Conservation (phyloP, 805 yeast genomes). For the Wickerhamomyces tratensis region DNA sequence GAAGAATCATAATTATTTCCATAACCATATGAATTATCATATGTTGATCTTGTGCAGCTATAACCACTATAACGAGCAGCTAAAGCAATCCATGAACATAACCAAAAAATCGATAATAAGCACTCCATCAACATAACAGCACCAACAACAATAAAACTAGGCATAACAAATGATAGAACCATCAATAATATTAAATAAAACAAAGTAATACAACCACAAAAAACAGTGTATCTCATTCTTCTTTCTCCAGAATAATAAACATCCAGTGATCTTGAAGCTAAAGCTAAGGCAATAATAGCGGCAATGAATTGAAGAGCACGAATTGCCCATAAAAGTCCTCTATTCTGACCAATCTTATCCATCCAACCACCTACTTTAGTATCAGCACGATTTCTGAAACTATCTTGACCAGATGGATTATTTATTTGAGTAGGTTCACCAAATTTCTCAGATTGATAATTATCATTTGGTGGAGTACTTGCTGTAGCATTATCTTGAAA, state of each 20-base stretch:
- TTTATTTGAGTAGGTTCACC: background rate
- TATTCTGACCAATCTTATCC: conserved; percentile 2
- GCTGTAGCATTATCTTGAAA: background rate
- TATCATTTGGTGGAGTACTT: background rate
- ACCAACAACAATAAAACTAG: conserved; percentile 17
- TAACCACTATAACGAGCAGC: conserved; percentile 21
- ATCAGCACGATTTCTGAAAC: background rate
- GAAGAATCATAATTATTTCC: conserved; percentile 6
- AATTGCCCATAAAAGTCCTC: conserved; percentile 6
- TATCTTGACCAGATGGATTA: too few species aligned
- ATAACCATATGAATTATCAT: conserved; percentile 2
- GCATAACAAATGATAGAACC: conserved; percentile 10
- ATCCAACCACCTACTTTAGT: background rate
- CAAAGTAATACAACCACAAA: conserved; percentile 21
- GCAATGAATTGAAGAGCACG: conserved; percentile 18
- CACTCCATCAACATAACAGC: conserved; percentile 18
- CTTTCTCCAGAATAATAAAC: conserved; percentile 16
- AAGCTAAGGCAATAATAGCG: conserved; percentile 20
- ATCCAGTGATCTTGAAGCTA: conserved; percentile 17
- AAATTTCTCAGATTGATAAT: background rate
- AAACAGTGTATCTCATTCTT: conserved; percentile 21
- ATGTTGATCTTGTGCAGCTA: conserved; percentile 13
- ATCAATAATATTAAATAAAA: conserved; percentile 18
- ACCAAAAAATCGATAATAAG: conserved; percentile 20
- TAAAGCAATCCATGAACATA: conserved; percentile 24